These are phyloP conservation scores for Bacidia rubella DNA, from an alignment of 495 filamentous ascomycete genomes.

Conservation along the genomic window DNA sequence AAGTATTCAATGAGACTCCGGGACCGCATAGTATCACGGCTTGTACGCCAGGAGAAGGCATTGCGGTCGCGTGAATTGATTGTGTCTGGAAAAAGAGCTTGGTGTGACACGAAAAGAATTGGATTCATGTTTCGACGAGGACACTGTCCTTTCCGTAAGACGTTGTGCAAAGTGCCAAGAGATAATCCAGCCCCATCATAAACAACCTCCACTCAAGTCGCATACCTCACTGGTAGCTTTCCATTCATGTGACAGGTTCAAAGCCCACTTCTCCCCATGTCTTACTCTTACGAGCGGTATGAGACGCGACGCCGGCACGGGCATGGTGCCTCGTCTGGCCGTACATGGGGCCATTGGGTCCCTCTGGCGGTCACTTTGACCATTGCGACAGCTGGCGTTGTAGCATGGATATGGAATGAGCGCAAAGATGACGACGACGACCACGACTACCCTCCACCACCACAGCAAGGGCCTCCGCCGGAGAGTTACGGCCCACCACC, in stretches of 20 bases:
- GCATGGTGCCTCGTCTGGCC: slow-evolving; percentile 44
- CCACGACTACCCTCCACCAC: slow-evolving; percentile 26
- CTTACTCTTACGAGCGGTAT: slow-evolving; percentile 48
- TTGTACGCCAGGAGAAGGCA: slow-evolving; percentile 72
- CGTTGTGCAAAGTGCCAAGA: neutral
- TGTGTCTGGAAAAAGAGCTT: no score
- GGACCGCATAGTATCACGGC: slow-evolving; percentile 88
- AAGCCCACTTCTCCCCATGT: neutral
- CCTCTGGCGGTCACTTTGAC: slow-evolving; percentile 74
- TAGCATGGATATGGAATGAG: slow-evolving; percentile 89
- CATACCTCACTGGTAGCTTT: no score
- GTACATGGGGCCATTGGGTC: slow-evolving; percentile 71
- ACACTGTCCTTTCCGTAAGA: no score
- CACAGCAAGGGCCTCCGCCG: slow-evolving; percentile 10
- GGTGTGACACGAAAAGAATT: no score
- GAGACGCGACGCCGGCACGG: slow-evolving; percentile 45
- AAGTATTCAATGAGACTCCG: slow-evolving; percentile 79
- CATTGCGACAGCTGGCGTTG: slow-evolving; percentile 68
- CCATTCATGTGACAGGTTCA: neutral
- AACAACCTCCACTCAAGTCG: no score
- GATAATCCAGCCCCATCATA: neutral
- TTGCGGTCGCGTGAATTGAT: slow-evolving; percentile 53
- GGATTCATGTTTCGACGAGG: no score
- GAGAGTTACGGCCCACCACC: slow-evolving; percentile 10
- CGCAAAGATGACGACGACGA: slow-evolving; percentile 56